Conservation (phyloP, 495 filamentous ascomycete species). For the Jackrogersella multiformis region DNA sequence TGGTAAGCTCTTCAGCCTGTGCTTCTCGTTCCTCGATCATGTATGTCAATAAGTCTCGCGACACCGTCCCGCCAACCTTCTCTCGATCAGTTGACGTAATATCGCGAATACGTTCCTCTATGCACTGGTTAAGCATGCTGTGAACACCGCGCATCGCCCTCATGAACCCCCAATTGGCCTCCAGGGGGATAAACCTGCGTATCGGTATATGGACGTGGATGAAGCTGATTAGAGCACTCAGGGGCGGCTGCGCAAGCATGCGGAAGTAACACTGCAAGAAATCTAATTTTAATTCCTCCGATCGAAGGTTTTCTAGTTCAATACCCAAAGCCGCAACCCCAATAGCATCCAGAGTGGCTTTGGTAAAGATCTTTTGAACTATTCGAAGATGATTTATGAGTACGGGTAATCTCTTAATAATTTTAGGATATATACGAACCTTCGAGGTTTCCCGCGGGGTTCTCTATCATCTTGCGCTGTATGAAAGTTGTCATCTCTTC, state of each 20-base stretch:
- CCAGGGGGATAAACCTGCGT: background rate
- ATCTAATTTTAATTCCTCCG: background rate
- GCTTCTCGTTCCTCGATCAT: conserved; percentile 5
- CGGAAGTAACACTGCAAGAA: conserved; percentile 8
- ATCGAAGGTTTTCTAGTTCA: conserved; percentile 1
- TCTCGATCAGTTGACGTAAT: conserved; percentile 1
- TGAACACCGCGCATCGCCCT: conserved; percentile 5
- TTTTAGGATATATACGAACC: background rate
- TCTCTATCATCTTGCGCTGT: conserved; percentile 4
- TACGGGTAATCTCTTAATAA: background rate
- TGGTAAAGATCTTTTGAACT: conserved; percentile 5
- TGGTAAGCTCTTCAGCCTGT: background rate
- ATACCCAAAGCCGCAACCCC: conserved; percentile 1
- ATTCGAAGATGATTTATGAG: background rate
- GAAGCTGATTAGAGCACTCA: conserved; percentile 6
- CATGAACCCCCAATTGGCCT: conserved; percentile 5
- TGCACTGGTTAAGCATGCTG: conserved; percentile 2
- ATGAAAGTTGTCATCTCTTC: conserved; percentile 3
- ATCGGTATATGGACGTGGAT: conserved; percentile 6
- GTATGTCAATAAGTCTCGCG: background rate
- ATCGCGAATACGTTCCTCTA: conserved; percentile 7
- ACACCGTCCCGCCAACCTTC: conserved; percentile 2
- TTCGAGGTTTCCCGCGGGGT: background rate
- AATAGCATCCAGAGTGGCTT: conserved; percentile 1
- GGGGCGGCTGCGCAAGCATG: conserved; percentile 2